Evolutionary conservation across 257 asterid genomes (phyloP).

Genomic region (Solanum sejunctum): DNA sequence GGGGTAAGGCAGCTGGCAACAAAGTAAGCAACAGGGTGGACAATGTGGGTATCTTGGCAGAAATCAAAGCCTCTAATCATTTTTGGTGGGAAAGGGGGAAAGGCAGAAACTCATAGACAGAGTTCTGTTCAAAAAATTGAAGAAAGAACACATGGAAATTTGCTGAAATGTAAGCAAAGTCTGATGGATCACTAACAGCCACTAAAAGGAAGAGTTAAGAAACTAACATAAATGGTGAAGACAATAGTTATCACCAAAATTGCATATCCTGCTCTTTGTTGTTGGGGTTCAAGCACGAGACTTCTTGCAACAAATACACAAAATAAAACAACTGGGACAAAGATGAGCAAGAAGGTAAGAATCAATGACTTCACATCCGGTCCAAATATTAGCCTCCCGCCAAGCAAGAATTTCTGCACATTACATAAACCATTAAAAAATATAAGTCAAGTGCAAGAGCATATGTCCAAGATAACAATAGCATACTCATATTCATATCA

Average conservation of each 20-base stretch:
- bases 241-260: conserved; percentile 24
- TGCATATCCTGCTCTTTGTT: conserved; percentile 23
- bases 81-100: not conserved
- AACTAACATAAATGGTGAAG: conserved; percentile 45
- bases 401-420: conserved; percentile 54
- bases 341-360: conserved; percentile 41
- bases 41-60: not conserved
- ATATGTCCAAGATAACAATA: not conserved
- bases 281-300: conserved; percentile 24
- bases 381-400: conserved; percentile 67
- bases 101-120: not conserved
- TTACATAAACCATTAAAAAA: not conserved
- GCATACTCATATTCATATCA: not conserved
- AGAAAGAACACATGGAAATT: not conserved
- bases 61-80: not conserved
- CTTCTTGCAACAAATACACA: conserved; percentile 41
- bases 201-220: not conserved
- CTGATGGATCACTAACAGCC: not conserved
- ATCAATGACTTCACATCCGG: conserved; percentile 62
- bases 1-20: not conserved
- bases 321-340: conserved; percentile 46
- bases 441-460: not conserved
- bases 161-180: not conserved
- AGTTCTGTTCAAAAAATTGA: not conserved
- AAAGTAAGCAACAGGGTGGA: not conserved